phyloP scores from a whole-genome alignment of 768 basidiomycete genomes.

The Phylloporus arenicola region DNA sequence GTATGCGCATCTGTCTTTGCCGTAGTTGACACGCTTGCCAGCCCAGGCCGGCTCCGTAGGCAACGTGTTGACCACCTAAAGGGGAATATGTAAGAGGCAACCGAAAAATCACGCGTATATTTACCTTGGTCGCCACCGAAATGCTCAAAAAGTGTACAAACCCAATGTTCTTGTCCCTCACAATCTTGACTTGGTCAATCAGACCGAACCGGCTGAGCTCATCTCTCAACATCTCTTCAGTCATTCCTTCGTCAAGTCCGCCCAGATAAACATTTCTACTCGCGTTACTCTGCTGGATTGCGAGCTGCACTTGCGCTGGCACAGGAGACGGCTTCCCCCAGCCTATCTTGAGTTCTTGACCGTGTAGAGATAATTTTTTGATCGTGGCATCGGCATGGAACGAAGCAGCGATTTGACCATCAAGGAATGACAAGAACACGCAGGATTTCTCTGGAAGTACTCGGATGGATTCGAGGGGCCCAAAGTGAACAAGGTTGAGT shows the following conservation, averaged over 20 bases:
- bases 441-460: slow-evolving; percentile 96
- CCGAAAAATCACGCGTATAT: slow-evolving; percentile 16
- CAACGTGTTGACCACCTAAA: slow-evolving; percentile 86
- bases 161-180: slow-evolving; percentile 97
- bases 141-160: slow-evolving; percentile 99
- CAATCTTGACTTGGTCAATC: slow-evolving; percentile 99
- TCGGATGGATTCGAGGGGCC: slow-evolving; percentile 90
- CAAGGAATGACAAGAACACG: slow-evolving; percentile 97
- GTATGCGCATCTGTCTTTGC: slow-evolving; percentile 97
- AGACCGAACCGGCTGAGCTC: slow-evolving; percentile 90
- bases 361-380: slow-evolving; percentile 89
- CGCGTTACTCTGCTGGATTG: slow-evolving; percentile 89
- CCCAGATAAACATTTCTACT: slow-evolving; percentile 96
- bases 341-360: slow-evolving; percentile 96
- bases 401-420: slow-evolving; percentile 85
- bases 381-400: slow-evolving; percentile 97
- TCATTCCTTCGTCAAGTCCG: slow-evolving; percentile 82
- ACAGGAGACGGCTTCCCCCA: slow-evolving; percentile 96
- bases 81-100: neutral
- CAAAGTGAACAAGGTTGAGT: slow-evolving; percentile 95
- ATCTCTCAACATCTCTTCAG: slow-evolving; percentile 88
- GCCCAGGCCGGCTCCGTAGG: slow-evolving; percentile 92
- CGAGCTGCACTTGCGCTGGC: slow-evolving; percentile 76
- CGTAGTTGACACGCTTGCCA: slow-evolving; percentile 95
- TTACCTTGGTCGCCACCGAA: slow-evolving; percentile 87